phyloP scores from a whole-genome alignment of 352 stramenopile genomes.

The Globisporangium emineosum region DNA sequence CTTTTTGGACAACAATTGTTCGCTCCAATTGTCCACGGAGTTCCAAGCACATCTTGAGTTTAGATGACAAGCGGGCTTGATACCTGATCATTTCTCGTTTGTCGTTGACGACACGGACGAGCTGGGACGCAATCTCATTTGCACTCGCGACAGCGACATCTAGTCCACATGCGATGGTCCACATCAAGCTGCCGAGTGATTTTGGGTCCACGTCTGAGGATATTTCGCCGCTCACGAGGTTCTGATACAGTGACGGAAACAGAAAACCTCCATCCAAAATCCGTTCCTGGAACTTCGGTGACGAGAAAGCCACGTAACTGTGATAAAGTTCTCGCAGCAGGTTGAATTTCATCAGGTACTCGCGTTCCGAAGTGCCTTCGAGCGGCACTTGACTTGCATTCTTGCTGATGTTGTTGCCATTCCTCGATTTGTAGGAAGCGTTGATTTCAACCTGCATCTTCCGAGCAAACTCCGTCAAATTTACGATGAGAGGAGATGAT shows the following conservation, averaged over 20 bases:
- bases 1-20: conserved; percentile 31
- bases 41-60: conserved; percentile 44
- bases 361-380: conserved; percentile 20
- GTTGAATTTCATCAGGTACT: conserved; percentile 41
- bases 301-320: conserved; percentile 41
- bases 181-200: conserved; percentile 34
- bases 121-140: conserved; percentile 13
- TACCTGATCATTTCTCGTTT: conserved; percentile 4
- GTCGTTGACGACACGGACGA: neutral
- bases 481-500: conserved; percentile 21
- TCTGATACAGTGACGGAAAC: conserved; percentile 26
- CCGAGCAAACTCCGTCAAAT: conserved; percentile 37
- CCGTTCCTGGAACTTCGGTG: conserved; percentile 22
- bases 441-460: conserved; percentile 37
- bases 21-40: conserved; percentile 38
- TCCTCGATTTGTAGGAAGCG: neutral
- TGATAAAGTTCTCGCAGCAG: conserved; percentile 46
- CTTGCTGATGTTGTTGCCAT: neutral
- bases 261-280: conserved; percentile 53
- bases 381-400: neutral
- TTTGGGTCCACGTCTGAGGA: conserved; percentile 15
- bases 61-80: conserved; percentile 20
- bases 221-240: conserved; percentile 8
- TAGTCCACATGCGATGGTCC: conserved; percentile 48
- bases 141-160: conserved; percentile 36